Percentiles rank a stretch among this genome's conserved stretches.
Conservation (phyloP, 2,329 filamentous ascomycete species). For the Amylocarpus encephaloides region DNA sequence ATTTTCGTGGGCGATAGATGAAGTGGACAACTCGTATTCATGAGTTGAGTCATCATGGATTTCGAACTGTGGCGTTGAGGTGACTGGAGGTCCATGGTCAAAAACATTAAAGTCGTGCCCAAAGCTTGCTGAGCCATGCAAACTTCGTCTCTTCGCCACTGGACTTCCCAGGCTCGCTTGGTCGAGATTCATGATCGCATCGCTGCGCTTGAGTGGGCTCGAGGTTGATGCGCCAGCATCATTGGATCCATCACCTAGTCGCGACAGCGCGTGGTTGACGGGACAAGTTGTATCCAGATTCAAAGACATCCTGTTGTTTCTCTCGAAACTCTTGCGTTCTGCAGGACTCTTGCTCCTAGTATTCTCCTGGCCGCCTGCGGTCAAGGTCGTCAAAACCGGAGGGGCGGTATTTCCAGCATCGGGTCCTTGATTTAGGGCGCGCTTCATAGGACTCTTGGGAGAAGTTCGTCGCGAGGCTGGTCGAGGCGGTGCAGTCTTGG, state of each 20-base stretch:
- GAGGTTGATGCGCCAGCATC: constrained; percentile 50
- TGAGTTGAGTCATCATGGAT: constrained; percentile 43
- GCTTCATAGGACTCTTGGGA: constrained; percentile 74
- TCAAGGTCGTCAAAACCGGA: constrained; percentile 30
- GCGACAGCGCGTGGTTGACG: constrained; percentile 44
- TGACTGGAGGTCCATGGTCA: constrained; percentile 45
- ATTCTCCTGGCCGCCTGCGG: constrained; percentile 38
- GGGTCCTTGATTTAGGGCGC: constrained; percentile 58
- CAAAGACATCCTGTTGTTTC: constrained; percentile 40
- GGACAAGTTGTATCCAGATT: constrained; percentile 48
- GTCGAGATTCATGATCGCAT: constrained; percentile 83
- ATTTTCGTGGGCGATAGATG: constrained; percentile 23
- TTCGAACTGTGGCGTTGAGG: constrained; percentile 41
- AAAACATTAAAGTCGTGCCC: constrained; percentile 66
- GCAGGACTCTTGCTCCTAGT: constrained; percentile 35
- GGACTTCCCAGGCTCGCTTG: constrained; percentile 74
- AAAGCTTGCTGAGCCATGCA: constrained; percentile 68
- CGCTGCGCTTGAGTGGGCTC: constrained; percentile 86
- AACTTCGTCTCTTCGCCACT: constrained; percentile 81
- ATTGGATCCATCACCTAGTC: constrained; percentile 40
- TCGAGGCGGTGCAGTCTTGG: constrained; percentile 50
- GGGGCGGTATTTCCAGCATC: constrained; percentile 65
- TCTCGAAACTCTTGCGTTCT: constrained; percentile 42
- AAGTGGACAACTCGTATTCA: constrained; percentile 49
- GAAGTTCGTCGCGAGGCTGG: constrained; percentile 61